Conservation (phyloP, 306 rosid species). For the Herpetospermum pedunculosum region DNA sequence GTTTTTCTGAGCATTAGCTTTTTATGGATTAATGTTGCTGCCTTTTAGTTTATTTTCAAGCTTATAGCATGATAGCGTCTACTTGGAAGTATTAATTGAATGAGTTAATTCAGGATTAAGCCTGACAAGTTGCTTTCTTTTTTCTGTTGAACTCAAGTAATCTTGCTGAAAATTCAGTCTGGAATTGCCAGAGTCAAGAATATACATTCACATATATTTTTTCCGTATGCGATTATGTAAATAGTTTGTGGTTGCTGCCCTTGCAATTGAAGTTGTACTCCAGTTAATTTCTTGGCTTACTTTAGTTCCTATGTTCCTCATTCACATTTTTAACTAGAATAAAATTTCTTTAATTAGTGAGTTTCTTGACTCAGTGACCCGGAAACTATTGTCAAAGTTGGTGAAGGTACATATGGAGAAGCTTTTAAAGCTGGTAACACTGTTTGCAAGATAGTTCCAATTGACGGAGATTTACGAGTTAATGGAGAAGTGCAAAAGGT, state of each 20-base stretch:
- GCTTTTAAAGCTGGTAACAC: conserved; percentile 69
- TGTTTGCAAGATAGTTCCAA: conserved; percentile 89
- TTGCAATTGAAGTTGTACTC: not conserved
- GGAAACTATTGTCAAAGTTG: conserved; percentile 51
- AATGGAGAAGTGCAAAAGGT: conserved; percentile 94
- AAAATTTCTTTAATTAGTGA: conserved; percentile 16
- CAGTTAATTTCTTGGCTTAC: conserved; percentile 2
- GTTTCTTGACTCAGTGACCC: conserved; percentile 39
- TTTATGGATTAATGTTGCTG: not conserved
- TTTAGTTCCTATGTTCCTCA: not conserved
- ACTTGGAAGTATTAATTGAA: not conserved
- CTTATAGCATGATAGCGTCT: not conserved
- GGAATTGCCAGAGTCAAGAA: not conserved
- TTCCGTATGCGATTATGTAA: not conserved
- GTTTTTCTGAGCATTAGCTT: not conserved
- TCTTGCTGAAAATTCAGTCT: not conserved
- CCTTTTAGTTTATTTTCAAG: not conserved
- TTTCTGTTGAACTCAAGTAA: not conserved
- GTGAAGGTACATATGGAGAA: conserved; percentile 95
- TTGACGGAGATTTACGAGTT: conserved; percentile 72
- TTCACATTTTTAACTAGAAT: not conserved
- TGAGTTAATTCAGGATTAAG: not conserved
- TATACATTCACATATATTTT: not conserved
- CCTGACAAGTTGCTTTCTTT: not conserved
- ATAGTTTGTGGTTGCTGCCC: not conserved